Evolutionary conservation across 352 stramenopile species (phyloP), one percentile per base, ranked within the genome.

Genomic region (Phytopythium boreale): DNA sequence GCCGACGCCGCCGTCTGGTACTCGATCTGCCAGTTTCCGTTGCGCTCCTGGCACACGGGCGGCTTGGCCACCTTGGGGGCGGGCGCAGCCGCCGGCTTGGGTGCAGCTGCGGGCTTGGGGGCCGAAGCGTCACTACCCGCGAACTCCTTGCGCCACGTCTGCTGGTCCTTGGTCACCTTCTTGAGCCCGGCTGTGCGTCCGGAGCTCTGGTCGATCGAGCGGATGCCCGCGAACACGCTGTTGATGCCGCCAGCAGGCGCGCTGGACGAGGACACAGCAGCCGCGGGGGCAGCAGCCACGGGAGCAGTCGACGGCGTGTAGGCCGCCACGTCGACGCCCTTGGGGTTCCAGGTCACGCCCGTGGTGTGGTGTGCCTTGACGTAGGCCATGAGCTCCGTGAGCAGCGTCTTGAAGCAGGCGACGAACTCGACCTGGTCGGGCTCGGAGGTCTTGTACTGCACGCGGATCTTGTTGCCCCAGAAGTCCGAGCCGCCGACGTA

Each of bases 381-480:
- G 76, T 99, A 99, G 15, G 68, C 77, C 69, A 96, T 91, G 59
- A 99, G 87, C 68, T 97, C 91, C 14, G 80, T 75, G 8, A 98
- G 65, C 37, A 98, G 67, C 36, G 68, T 81, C 77, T 99, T 99
- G 65, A 99, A 95, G 11, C 80, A 76, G 76, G 97, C 86, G 60
- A 98, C 98, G 68, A 98, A 99, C 24, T 82, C 84, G 58, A 98
- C 86, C 52, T 98, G 95, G 46, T 94, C 82, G 4, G 90, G 78
- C 44, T 95, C 87, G 59, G 90, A 88, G 37, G 95, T 96, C 69
- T 98, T 98, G 81, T 91, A 98, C 71, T 98, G 88, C 74, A 98
- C 97, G 56, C 97, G 84, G 75, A 99, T 98, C 73, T 98, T 98
- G 81, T 99, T 99, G 51, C 92, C 92, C 93, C 96, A 99, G 77